Evolutionary conservation across 768 basidiomycete species (phyloP), one percentile per base, ranked within the genome.

Genomic region (Sarcodon aspratus): DNA sequence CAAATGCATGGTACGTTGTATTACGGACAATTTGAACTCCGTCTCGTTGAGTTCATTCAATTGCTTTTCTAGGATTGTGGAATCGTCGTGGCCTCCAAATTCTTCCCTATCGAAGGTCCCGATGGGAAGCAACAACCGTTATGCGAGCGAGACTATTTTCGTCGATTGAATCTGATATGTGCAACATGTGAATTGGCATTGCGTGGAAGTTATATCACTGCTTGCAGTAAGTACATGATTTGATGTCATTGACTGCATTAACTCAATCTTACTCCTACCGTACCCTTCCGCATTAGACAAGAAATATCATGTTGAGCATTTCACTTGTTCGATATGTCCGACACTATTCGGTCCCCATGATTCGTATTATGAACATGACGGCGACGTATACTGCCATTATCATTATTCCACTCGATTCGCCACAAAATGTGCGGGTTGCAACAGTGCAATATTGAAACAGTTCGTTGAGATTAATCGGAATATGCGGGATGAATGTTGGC

Each of bases 401-500:
- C 96, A 99, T 69, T 99, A 98, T 67, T 97, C 94, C 33, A 98
- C 94, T 9, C 84, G 93, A 48, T 98, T 98, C 63, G 96, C 96
- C 1, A 95, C 93, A 44, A 98, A 98, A 65, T 99, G 96, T 62
- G 94, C 92, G 0, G 96, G 96, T 6, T 99, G 96, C 67, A 88
- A 81, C 57, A 96, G 85, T 51, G 96, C 96, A 13, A 99, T 99
- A 53, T 69, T 99, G 56, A 99, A 99, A 69, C 96, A 99, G 66
- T 99, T 97, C 60, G 96, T 99, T 52, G 96, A 99, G 70, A 97
- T 99, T 68, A 98, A 99, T 61, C 79, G 96, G 52, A 98, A 98
- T 67, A 90, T 88, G 77, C 76, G 84, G 55, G 94, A 99, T 67
- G 96, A 99, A 69, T 98, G 95, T 61, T 99, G 96, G 95, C 96